These are phyloP conservation scores for Nakazawaea ishiwadae DNA, from an alignment of 805 yeast species.

Conservation along the genomic window DNA sequence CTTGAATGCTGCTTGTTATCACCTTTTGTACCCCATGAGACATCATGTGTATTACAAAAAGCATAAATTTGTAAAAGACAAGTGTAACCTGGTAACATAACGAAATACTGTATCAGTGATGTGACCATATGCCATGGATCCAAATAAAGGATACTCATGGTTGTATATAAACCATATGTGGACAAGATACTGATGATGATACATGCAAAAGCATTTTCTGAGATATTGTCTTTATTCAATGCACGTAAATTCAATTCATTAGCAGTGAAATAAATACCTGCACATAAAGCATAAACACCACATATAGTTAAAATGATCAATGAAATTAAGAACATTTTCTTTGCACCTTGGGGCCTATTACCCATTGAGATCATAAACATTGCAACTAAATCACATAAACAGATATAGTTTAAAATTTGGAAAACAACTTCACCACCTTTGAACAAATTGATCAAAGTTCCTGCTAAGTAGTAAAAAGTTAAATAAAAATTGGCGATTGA, in stretches of 20 bases:
- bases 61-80: slow-evolving; percentile 92
- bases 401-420: slow-evolving; percentile 79
- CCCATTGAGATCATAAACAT: slow-evolving; percentile 93
- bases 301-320: slow-evolving; percentile 73
- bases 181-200: slow-evolving; percentile 82
- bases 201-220: slow-evolving; percentile 56
- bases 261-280: slow-evolving; percentile 78
- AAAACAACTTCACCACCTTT: slow-evolving; percentile 81
- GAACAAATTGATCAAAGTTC: slow-evolving; percentile 53
- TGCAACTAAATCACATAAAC: slow-evolving; percentile 79
- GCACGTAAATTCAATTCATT: slow-evolving; percentile 39
- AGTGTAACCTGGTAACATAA: slow-evolving; percentile 84
- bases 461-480: slow-evolving; percentile 90
- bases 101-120: slow-evolving; percentile 75
- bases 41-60: slow-evolving; percentile 92
- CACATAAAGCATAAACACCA: slow-evolving; percentile 73
- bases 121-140: slow-evolving; percentile 95
- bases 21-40: slow-evolving; percentile 97
- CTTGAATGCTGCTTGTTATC: slow-evolving; percentile 65
- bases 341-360: slow-evolving; percentile 96
- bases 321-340: slow-evolving; percentile 65
- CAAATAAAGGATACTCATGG: slow-evolving; percentile 77
- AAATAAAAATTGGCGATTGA: slow-evolving; percentile 88
- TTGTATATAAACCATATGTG: slow-evolving; percentile 83
- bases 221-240: slow-evolving; percentile 17